phyloP scores from a whole-genome alignment of 768 basidiomycete genomes.

The Candolleomyces aberdarensis region DNA sequence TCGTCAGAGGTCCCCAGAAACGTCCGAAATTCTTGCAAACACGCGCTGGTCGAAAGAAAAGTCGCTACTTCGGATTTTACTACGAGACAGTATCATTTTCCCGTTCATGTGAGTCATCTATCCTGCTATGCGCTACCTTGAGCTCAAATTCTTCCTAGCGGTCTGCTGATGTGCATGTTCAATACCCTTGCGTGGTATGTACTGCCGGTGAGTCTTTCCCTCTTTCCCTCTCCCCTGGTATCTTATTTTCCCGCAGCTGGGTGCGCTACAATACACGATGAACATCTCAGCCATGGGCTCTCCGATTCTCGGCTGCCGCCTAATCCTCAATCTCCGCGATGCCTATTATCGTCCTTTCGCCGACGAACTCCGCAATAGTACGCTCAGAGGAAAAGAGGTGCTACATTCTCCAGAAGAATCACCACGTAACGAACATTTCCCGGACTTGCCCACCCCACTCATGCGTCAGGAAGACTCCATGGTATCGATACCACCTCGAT shows the following conservation, averaged over 20 bases:
- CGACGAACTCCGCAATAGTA: neutral
- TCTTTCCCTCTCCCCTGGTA: neutral
- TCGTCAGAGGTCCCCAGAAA: neutral
- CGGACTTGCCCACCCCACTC: no score
- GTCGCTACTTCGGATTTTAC: neutral
- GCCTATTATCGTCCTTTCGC: conserved; percentile 14
- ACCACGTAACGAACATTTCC: no score
- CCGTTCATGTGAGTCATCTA: conserved; percentile 10
- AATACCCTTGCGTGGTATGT: conserved; percentile 3
- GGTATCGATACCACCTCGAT: no score
- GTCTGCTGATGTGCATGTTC: neutral
- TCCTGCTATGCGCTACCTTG: neutral
- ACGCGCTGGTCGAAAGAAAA: neutral
- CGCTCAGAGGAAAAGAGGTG: no score
- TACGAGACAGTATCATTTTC: conserved; percentile 14
- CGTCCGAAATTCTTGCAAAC: neutral
- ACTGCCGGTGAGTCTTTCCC: neutral
- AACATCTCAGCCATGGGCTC: conserved; percentile 8
- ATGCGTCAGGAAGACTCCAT: no score
- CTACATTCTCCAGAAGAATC: no score
- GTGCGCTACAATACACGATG: conserved; percentile 7
- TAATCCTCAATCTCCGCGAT: conserved; percentile 21
- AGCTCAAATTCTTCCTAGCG: neutral
- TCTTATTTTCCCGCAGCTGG: neutral
- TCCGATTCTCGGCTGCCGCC: conserved; percentile 17